A percentile compares a stretch with the other conserved stretches of the same genome.
Evolutionary conservation across 371 early-diverging fungal genomes (phyloP).

Genomic region (Lichtheimia ornata): DNA sequence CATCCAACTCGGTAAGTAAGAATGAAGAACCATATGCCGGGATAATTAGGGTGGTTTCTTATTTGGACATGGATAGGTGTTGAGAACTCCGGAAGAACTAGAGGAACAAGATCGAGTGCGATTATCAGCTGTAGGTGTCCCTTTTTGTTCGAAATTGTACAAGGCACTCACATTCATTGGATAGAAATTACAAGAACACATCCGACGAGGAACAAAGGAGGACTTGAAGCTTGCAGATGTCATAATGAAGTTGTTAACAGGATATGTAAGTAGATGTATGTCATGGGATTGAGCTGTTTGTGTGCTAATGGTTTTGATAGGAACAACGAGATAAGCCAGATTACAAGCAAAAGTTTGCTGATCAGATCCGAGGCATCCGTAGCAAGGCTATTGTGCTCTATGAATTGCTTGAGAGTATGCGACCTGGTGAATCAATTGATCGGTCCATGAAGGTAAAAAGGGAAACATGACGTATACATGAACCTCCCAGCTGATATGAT

Average conservation of each 20-base stretch:
- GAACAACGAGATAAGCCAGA: slow-evolving; percentile 78
- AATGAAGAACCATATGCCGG: slow-evolving; percentile 4
- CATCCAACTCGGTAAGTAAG: slow-evolving; percentile 63
- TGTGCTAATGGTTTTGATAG: slow-evolving; percentile 25
- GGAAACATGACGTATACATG: no score
- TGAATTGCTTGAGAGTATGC: slow-evolving; percentile 73
- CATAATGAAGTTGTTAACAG: slow-evolving; percentile 95
- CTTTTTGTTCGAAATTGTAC: background rate
- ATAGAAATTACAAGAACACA: slow-evolving; percentile 94
- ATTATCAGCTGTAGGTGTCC: slow-evolving; percentile 74
- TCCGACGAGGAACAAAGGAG: slow-evolving; percentile 90
- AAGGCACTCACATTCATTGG: background rate
- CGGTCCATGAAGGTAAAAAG: slow-evolving; percentile 29
- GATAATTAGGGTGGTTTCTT: background rate
- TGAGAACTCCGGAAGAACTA: slow-evolving; percentile 88
- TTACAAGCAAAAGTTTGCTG: slow-evolving; percentile 79
- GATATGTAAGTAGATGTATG: slow-evolving; percentile 69
- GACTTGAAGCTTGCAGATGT: slow-evolving; percentile 94
- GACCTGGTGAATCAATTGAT: slow-evolving; percentile 66
- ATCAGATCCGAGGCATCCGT: slow-evolving; percentile 83
- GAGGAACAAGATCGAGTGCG: slow-evolving; percentile 91
- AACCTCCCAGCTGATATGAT: background rate
- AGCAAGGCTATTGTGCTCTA: slow-evolving; percentile 76
- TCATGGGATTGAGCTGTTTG: background rate
- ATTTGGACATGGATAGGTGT: slow-evolving; percentile 30